Base-by-base conservation (phyloP, 371 early-diverging fungal genomes). In the Mucor ambiguus region DNA sequence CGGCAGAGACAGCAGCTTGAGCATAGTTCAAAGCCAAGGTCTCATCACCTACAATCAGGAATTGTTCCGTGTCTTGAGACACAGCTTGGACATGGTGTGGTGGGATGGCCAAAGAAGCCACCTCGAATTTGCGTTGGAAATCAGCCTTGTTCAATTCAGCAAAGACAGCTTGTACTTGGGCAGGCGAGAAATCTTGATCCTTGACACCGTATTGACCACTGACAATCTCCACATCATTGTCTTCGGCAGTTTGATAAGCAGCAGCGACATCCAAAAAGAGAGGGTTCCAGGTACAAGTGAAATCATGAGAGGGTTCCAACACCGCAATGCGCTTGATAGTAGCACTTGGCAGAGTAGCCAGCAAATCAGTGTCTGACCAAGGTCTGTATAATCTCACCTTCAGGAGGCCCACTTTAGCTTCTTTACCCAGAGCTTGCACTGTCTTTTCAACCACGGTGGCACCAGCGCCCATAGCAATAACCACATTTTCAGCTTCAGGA, bases 191-290 rank as follows among this genome's bases (percentile, higher is more conserved):
- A 54, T 82, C 80, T 8, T 65, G 60, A 20, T 74, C 73, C 18
- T 78, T 73, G 8, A 82, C 83, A 64, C 82, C 82, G 71, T 83
- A 87, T 58, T 84, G 85, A 18, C 86, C 84, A 66, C 87, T 84
- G 35, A 70, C 74, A 61, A 84, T 82, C 43, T 85, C 81, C 0
- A 78, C 78, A 26, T 72, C 68, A 11, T 82, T 73, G 44, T 80
- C 69, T 37, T 80, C 78, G 33, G 75, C 76, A 22, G 87, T 70
- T 67, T 90, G 88, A 68, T 88, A 88, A 11, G 88, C 81, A 38
- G 90, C 83, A 3, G 89, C 86, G 38, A 93, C 80, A 64, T 93
- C 93, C 62, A 93, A 85, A 78, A 92, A 89, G 49, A 93, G 77
- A 22, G 93, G 93, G 37, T 89, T 90, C 91, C 91, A 92, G 43